These are phyloP conservation scores for Aegle marmelos DNA, from an alignment of 345 rosid species.

Conservation along the genomic window DNA sequence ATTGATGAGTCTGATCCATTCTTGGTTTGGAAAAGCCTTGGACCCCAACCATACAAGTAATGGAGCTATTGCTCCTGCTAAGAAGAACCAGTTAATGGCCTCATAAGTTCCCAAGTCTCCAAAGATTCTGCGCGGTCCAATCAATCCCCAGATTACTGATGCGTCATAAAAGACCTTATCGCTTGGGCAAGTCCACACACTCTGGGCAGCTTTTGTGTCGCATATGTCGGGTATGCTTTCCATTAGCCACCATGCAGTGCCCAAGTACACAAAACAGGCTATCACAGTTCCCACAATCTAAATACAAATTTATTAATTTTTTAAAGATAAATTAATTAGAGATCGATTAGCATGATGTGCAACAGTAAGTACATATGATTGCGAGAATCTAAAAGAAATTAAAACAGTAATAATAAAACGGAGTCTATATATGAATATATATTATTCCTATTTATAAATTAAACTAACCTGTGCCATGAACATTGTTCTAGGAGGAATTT, in stretches of 20 bases:
- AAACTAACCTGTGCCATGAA: constrained; percentile 90
- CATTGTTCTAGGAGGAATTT: constrained; percentile 95
- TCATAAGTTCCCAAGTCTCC: constrained; percentile 75
- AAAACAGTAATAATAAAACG: neutral
- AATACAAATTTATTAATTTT: no score
- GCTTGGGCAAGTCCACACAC: constrained; percentile 86
- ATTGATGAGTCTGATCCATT: constrained; percentile 85
- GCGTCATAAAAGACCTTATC: constrained; percentile 95
- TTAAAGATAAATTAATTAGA: no score
- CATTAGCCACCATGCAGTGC: constrained; percentile 98
- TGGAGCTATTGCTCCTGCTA: constrained; percentile 77
- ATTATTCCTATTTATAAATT: no score
- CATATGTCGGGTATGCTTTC: constrained; percentile 84
- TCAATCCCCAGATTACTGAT: constrained; percentile 91
- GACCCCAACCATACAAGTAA: constrained; percentile 74
- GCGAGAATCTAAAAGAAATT: neutral
- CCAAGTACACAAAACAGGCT: constrained; percentile 72
- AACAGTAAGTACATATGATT: no score
- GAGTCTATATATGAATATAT: neutral
- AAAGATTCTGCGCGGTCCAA: constrained; percentile 89
- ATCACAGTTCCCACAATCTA: constrained; percentile 86
- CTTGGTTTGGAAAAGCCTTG: constrained; percentile 68
- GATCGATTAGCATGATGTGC: no score
- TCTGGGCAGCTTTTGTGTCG: constrained; percentile 52
- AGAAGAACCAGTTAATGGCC: constrained; percentile 90